Base-by-base conservation (phyloP, 1,284 basidiomycete species). In the Schizophyllum commune region DNA sequence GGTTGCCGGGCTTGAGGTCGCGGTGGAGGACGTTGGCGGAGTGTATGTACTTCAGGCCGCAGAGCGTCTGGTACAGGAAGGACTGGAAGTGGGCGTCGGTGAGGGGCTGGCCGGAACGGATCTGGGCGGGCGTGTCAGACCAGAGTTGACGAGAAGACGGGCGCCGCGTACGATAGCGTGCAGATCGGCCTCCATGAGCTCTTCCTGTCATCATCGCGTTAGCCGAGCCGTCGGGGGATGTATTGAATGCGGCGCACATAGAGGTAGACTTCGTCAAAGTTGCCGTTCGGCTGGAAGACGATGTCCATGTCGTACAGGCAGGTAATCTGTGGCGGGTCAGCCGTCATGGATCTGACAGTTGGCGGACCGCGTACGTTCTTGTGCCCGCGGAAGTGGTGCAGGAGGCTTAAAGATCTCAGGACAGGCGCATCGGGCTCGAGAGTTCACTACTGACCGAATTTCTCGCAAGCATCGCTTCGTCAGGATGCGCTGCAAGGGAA, bases 101-200 rank as follows among this genome's bases (percentile, higher is more conserved):
- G 61, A 99, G 84, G 1, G 96, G 96, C 72, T 99, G 96, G 21
- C 95, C 94, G 6, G 96, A 98, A 55, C 96, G 94, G 68, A 99
- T 97, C 94, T 95, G 69, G 52, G 39, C 47, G 56, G 19, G 15
- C 61, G 62, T 53, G 32, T 39, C 57, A 55, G 33, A 55, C 57
- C 55, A 27, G 19, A 58, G 56, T 6, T 33, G 33, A 20, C 8
- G 32, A 32, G n/a, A 34, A 27, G 52, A 19, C 17, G 17, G 47
- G 47, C 34, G 54, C 22, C 57, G 69, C 85, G 74, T 68, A 95
- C 95, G 73, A 99, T 99, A 20, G 96, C 97, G 71, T 99, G 97
- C 19, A 99, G 82, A 82, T 99, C 97, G 58, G 97, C 97, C 74
- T 99, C 97, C 97, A 99, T 99, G 65, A 98, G 85, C 74, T 98